Evolutionary conservation across 2,329 filamentous ascomycete genomes (phyloP), one percentile per base, ranked within the genome.

Genomic region (Trichoderma sp.): DNA sequence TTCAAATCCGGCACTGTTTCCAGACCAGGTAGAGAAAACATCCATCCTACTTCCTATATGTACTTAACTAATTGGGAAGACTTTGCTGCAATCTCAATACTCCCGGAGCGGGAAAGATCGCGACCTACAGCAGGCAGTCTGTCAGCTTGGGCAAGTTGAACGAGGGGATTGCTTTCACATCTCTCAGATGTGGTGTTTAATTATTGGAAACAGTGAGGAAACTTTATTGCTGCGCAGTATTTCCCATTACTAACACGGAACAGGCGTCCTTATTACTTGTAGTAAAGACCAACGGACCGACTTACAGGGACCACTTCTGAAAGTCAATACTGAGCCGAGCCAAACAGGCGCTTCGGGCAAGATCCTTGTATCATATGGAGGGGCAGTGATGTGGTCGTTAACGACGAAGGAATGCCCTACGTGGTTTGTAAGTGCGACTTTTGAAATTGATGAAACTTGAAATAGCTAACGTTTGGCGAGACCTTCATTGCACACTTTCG

Each of bases 101-200:
- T 81, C 82, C 1, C 75, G 80, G 4, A 79, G 77, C 6, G 74
- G 75, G 4, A 74, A 77, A 31, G 75, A 80, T 37, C 76, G 83
- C 63, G 83, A 85, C 49, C 80, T 84, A 81, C 74, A 79, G 31
- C 84, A 85, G 71, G 83, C 81, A 3, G 80, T 85, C 10, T 81
- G 83, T 63, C 78, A 80, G 65, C 73, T 80, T 16, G 77, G 77
- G 1, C 76, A 77, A 52, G 78, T 76, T 3, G 77, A 76, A 0
- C 71, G 75, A 11, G 78, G 77, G 1, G 73, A 80, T 21, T 85
- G 83, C 64, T 85, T 84, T 67, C 83, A 86, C 68, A 80, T 85
- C 56, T 76, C 81, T 0, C 84, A 86, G 71, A 68, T 84, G 11
- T 86, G 84, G 84, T 82, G 80, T 70, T 71, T 86, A 5, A 75